phyloP scores from a whole-genome alignment of 345 rosid genomes.

The Clarkia xantiana region DNA sequence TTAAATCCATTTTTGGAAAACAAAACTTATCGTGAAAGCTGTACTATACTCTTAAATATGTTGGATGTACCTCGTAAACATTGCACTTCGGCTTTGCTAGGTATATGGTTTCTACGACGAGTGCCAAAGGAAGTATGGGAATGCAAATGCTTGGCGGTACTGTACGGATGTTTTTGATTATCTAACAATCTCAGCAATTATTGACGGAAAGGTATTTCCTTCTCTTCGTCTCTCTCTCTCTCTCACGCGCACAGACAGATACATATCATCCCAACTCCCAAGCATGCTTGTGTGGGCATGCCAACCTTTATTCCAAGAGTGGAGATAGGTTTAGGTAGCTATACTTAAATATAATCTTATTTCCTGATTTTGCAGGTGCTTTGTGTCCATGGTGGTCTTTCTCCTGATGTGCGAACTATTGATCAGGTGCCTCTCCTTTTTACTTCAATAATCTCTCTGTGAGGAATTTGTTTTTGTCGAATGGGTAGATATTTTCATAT shows the following conservation, averaged over 20 bases:
- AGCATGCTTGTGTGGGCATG: not conserved
- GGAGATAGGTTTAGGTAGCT: no score
- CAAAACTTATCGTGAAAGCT: no score
- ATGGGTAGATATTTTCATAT: no score
- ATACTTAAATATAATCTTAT: not conserved
- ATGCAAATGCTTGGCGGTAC: conserved; percentile 99
- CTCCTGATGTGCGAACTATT: conserved; percentile 86
- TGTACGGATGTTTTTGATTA: conserved; percentile 98
- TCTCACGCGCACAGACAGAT: not conserved
- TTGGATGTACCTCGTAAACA: not conserved
- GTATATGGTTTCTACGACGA: conserved; percentile 98
- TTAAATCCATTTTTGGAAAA: no score
- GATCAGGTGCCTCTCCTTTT: conserved; percentile 58
- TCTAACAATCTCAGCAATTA: conserved; percentile 91
- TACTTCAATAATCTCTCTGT: no score
- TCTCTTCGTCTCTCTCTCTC: not conserved
- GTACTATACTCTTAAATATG: no score
- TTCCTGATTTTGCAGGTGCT: conserved; percentile 42
- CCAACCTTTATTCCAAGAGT: no score
- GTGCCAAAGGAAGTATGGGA: conserved; percentile 97
- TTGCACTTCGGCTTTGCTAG: conserved; percentile 19
- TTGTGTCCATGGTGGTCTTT: conserved; percentile 98
- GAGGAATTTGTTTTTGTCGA: no score
- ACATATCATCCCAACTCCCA: not conserved
- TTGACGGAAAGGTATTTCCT: conserved; percentile 86